Conservation (phyloP, 75 land plant species). For the Pinus albicaulis region DNA sequence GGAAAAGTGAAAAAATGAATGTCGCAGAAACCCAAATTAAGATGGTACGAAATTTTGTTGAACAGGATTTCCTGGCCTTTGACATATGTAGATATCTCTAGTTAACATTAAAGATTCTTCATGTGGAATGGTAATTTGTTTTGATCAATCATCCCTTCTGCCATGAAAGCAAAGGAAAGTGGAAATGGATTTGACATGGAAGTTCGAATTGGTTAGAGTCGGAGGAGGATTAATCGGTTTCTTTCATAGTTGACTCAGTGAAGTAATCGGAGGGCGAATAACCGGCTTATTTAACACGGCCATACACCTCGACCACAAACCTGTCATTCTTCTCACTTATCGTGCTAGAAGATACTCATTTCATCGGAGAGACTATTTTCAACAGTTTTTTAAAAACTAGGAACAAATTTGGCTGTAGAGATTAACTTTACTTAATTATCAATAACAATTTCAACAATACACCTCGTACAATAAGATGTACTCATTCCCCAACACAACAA, state of each 20-base stretch:
- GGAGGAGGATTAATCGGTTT: not conserved
- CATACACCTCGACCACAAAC: too few relatives aligned
- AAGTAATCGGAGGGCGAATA: not conserved
- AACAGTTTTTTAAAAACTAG: too few relatives aligned
- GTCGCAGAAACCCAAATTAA: not conserved
- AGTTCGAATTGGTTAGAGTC: not conserved
- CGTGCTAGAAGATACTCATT: too few relatives aligned
- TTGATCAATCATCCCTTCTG: not conserved
- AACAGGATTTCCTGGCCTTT: not conserved
- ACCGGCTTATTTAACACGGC: not conserved
- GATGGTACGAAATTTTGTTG: not conserved
- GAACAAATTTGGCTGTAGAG: too few relatives aligned
- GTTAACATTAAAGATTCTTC: not conserved
- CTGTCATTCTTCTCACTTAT: too few relatives aligned
- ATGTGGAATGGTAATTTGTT: not conserved
- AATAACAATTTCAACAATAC: too few relatives aligned
- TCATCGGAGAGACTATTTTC: too few relatives aligned
- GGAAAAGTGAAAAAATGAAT: not conserved
- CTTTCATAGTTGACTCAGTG: not conserved
- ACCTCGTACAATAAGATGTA: too few relatives aligned
- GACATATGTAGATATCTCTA: not conserved
- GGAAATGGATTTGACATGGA: not conserved
- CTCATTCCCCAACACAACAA: too few relatives aligned
- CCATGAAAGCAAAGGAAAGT: not conserved
- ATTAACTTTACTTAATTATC: too few relatives aligned